phyloP scores from a whole-genome alignment of 257 asterid genomes.

The Ligustrum vulgare region DNA sequence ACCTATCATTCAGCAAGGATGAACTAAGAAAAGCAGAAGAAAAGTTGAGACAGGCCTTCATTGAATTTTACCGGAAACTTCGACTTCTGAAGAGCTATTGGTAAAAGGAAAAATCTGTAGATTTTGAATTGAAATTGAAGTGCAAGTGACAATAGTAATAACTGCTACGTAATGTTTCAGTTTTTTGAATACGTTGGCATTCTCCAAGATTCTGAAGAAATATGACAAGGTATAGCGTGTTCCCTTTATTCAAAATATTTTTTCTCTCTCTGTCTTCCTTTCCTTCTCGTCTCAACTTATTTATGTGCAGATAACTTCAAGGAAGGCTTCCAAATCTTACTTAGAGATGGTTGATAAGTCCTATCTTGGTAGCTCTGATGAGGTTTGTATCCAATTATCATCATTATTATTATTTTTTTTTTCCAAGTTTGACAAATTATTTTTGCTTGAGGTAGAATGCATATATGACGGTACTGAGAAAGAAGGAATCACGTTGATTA shows the following conservation, averaged over 20 bases:
- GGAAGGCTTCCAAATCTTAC: slow-evolving; percentile 75
- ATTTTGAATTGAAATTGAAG: not conserved
- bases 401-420: not conserved
- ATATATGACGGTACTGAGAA: not conserved
- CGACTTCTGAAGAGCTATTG: slow-evolving; percentile 64
- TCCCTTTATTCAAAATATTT: slow-evolving; percentile 7
- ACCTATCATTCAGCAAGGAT: slow-evolving; percentile 52
- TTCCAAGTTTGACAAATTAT: not conserved
- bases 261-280: not conserved
- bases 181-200: slow-evolving; percentile 78
- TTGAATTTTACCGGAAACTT: slow-evolving; percentile 66
- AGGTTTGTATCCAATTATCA: slow-evolving; percentile 41
- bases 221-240: slow-evolving; percentile 67
- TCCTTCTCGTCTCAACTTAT: not conserved
- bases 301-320: slow-evolving; percentile 56
- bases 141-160: slow-evolving; percentile 18
- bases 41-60: slow-evolving; percentile 53
- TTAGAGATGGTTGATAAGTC: slow-evolving; percentile 75
- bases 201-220: slow-evolving; percentile 89
- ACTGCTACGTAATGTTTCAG: slow-evolving; percentile 35
- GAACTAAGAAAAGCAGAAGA: slow-evolving; percentile 72
- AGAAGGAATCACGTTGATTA: not conserved
- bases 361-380: slow-evolving; percentile 67
- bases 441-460: not conserved
- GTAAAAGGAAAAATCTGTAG: slow-evolving; percentile 25